Evolutionary conservation across 1,139 yeast species (phyloP).

Genomic region (Ogataea hybrid): DNA sequence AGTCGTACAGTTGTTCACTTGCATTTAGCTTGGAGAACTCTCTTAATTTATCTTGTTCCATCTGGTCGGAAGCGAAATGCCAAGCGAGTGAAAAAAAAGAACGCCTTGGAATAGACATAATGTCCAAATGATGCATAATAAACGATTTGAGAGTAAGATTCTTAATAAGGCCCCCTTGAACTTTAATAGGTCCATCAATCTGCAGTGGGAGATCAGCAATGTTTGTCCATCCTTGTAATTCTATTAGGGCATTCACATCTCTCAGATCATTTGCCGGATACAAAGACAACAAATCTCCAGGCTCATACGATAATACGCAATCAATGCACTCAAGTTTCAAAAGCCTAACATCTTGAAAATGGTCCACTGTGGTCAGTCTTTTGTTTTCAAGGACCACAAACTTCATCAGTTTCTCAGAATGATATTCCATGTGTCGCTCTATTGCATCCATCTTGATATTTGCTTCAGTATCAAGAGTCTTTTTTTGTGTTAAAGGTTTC

Average conservation of each 20-base stretch:
- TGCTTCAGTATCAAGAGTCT: slow-evolving; percentile 7
- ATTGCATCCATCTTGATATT: slow-evolving; percentile 18
- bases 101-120: slow-evolving; percentile 78
- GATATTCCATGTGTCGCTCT: slow-evolving; percentile 13
- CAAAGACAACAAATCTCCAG: slow-evolving; percentile 81
- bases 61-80: slow-evolving; percentile 68
- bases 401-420: slow-evolving; percentile 28
- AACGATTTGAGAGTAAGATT: slow-evolving; percentile 65
- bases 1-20: slow-evolving; percentile 78
- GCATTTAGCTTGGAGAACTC: slow-evolving; percentile 77
- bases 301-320: slow-evolving; percentile 41
- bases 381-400: slow-evolving; percentile 36
- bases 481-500: neutral
- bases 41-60: slow-evolving; percentile 71
- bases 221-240: slow-evolving; percentile 71
- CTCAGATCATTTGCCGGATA: slow-evolving; percentile 69
- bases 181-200: slow-evolving; percentile 36
- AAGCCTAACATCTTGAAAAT: slow-evolving; percentile 88
- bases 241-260: slow-evolving; percentile 64
- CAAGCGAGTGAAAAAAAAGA: slow-evolving; percentile 69
- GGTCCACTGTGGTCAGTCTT: slow-evolving; percentile 65
- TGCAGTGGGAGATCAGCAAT: slow-evolving; percentile 58
- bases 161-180: slow-evolving; percentile 48
- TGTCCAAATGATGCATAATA: slow-evolving; percentile 77
- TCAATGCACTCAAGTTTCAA: slow-evolving; percentile 40